phyloP scores from a whole-genome alignment of 2,329 filamentous ascomycete species.

The Dothideomycetidae sp. region DNA sequence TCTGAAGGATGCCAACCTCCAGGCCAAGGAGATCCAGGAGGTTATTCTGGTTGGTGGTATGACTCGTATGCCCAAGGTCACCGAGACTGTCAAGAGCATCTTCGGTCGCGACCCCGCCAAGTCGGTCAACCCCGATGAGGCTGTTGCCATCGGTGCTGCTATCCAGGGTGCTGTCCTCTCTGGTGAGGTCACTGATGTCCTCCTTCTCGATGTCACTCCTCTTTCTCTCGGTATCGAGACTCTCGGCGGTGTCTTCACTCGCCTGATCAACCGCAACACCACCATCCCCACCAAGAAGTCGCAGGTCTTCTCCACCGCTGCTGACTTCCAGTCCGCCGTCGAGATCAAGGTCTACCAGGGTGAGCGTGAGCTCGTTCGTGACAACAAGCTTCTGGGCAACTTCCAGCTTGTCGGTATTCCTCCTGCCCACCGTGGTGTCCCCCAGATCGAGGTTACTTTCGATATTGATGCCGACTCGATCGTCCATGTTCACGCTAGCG shows the following conservation, averaged over 20 bases:
- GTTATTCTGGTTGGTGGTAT: conserved; percentile 97
- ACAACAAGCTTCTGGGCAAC: conserved; percentile 98
- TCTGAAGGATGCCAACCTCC: conserved; percentile 83
- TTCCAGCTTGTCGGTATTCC: conserved; percentile 98
- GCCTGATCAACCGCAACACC: conserved; percentile 97
- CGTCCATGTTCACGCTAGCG: conserved; percentile 94
- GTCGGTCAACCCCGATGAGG: conserved; percentile 97
- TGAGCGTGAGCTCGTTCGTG: conserved; percentile 95
- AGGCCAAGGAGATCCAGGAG: conserved; percentile 90
- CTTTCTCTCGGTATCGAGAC: conserved; percentile 98
- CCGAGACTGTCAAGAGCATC: conserved; percentile 88
- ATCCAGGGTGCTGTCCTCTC: conserved; percentile 94
- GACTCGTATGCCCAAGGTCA: conserved; percentile 98
- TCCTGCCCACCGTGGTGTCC: conserved; percentile 88
- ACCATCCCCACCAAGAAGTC: conserved; percentile 99
- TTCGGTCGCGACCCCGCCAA: conserved; percentile 95
- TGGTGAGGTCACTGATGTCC: conserved; percentile 90
- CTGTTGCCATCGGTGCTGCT: conserved; percentile 91
- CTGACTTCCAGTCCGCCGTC: conserved; percentile 95
- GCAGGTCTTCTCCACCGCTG: conserved; percentile 91
- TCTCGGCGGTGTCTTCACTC: conserved; percentile 92
- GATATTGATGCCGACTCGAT: conserved; percentile 98
- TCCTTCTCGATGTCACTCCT: conserved; percentile 89
- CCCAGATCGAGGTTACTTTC: conserved; percentile 95
- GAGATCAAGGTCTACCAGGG: conserved; percentile 99